phyloP scores from a whole-genome alignment of 805 yeast genomes.

The Kregervanrija delftensis region DNA sequence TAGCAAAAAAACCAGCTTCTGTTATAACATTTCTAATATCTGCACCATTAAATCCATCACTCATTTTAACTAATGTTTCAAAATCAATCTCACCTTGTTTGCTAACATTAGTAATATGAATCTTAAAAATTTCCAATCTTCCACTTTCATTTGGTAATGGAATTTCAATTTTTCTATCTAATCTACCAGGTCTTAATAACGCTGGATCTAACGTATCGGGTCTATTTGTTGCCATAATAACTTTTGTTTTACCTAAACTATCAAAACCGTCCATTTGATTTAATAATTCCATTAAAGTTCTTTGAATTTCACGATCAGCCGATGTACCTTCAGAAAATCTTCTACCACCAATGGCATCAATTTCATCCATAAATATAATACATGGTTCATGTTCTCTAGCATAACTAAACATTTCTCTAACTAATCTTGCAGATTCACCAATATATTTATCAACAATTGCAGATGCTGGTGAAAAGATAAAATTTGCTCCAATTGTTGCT shows the following conservation, averaged over 20 bases:
- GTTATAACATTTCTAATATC: slow-evolving; percentile 94
- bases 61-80: slow-evolving; percentile 96
- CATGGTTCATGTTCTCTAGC: slow-evolving; percentile 98
- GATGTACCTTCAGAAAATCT: slow-evolving; percentile 97
- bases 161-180: slow-evolving; percentile 94
- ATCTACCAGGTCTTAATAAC: slow-evolving; percentile 91
- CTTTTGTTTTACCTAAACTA: slow-evolving; percentile 91
- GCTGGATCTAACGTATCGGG: slow-evolving; percentile 99
- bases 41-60: slow-evolving; percentile 98
- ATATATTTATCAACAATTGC: slow-evolving; percentile 97
- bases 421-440: slow-evolving; percentile 94
- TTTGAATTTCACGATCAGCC: slow-evolving; percentile 97
- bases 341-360: slow-evolving; percentile 98
- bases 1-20: slow-evolving; percentile 98
- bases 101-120: slow-evolving; percentile 77
- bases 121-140: slow-evolving; percentile 86
- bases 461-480: slow-evolving; percentile 96
- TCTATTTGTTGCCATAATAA: slow-evolving; percentile 98
- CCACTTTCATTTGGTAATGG: slow-evolving; percentile 96
- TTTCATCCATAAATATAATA: slow-evolving; percentile 96
- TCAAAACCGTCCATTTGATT: slow-evolving; percentile 99
- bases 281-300: slow-evolving; percentile 93
- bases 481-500: slow-evolving; percentile 96
- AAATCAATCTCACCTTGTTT: slow-evolving; percentile 95
- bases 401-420: slow-evolving; percentile 96